Evolutionary conservation across 805 yeast species (phyloP), one percentile per base, ranked within the genome.

Genomic region (Zygosaccharomyces lentus): DNA sequence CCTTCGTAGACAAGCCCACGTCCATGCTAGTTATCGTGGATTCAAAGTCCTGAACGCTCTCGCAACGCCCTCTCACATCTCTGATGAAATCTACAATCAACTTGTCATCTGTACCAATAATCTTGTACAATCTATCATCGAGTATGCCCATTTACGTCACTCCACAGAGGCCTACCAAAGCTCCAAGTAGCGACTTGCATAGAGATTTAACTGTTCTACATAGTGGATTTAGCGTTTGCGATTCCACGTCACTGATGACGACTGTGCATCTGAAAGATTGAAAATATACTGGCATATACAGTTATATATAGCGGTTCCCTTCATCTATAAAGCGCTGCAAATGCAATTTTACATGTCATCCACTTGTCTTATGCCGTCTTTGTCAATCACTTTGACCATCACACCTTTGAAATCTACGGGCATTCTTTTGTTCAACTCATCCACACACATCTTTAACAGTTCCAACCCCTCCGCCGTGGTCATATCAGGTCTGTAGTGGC

Each of bases 321-420:
- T n/a, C 8, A 29, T 4, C 16, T n/a, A 10, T n/a, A 29, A 29
- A 29, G 8, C 7, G 32, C 32, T 12, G 32, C 13, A n/a, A 13
- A 29, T n/a, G 16, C 32, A 29, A 29, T 29, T 13, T 24, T 49
- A 55, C 34, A 56, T 50, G 36, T 59, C 64, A 54, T 72, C 70
- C 48, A 68, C 57, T 45, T 62, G 64, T 67, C 77, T 68, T 63
- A 78, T 68, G 52, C 87, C 84, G 49, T 75, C 77, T 64, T 81
- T 69, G 59, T 77, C 84, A 15, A 86, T 83, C 19, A 81, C 73
- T 65, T 84, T 83, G 40, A 85, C 76, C 49, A 69, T 70, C 25
- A 84, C 80, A 25, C 98, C 98, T 72, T 91, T 93, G 75, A 87
- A 91, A 61, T 91, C 98, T 49, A 93, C 77, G n/a, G 67, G 68